These are phyloP conservation scores for Macrophomina pseudophaseolina DNA, from an alignment of 2,329 filamentous ascomycete genomes.

Conservation along the genomic window DNA sequence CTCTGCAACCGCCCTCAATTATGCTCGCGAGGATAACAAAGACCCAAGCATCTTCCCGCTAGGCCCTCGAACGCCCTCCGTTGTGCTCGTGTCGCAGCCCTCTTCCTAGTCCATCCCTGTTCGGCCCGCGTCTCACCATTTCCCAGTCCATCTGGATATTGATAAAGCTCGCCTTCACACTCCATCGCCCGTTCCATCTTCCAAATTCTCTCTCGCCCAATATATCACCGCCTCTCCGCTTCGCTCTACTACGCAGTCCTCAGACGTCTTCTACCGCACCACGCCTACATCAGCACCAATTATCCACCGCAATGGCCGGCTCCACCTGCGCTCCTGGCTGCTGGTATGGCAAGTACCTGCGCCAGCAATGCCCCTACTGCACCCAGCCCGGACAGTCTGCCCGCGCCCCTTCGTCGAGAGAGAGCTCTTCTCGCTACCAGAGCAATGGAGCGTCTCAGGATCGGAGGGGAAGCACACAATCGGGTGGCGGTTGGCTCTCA, in stretches of 20 bases:
- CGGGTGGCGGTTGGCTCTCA: slow-evolving; percentile 12
- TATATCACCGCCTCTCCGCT: neutral
- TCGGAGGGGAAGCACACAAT: neutral
- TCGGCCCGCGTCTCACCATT: slow-evolving; percentile 21
- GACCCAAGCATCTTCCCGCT: neutral
- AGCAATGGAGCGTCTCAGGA: slow-evolving; percentile 8
- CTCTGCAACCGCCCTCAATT: slow-evolving; percentile 3
- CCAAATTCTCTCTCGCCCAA: neutral
- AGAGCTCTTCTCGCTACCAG: slow-evolving; percentile 13
- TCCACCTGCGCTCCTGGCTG: slow-evolving; percentile 16
- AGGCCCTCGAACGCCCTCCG: neutral
- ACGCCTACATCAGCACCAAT: neutral
- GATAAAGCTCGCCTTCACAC: slow-evolving; percentile 8
- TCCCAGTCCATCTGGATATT: slow-evolving; percentile 10
- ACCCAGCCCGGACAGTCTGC: neutral
- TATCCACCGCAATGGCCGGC: slow-evolving; percentile 5
- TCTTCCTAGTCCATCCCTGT: neutral
- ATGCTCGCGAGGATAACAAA: neutral
- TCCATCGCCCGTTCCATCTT: neutral
- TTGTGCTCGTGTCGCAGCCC: slow-evolving; percentile 7
- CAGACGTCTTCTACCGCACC: neutral
- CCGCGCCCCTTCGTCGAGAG: neutral
- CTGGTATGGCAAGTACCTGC: slow-evolving; percentile 22
- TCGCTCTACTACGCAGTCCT: neutral
- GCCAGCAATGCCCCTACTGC: slow-evolving; percentile 22